Evolutionary conservation across 495 filamentous ascomycete species (phyloP), one percentile per base, ranked within the genome.

Genomic region (Aspergillus avenaceus): DNA sequence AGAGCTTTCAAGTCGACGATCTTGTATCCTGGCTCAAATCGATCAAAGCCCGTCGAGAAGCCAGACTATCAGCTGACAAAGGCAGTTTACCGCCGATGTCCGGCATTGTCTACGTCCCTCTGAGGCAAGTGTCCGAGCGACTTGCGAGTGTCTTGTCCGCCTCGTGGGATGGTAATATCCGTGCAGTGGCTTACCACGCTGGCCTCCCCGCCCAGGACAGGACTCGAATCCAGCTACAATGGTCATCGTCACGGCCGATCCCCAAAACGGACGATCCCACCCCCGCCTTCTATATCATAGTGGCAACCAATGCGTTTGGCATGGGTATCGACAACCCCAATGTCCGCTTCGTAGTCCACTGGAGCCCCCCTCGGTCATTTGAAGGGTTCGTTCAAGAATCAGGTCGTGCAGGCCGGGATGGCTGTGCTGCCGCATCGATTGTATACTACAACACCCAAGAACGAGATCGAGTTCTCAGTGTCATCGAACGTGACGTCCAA

Each of bases 271-370:
- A 45, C 2, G 36, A 53, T 16, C 38, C 40, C 11, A 18, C 41
- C 19, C 64, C 62, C 8, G 83, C 84, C 5, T 96, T 93, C 64
- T 88, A 91, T 56, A 84, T 97, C 41, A 91, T 97, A 37, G 88
- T 97, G 32, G 92, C 92, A 5, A 97, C 92, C 0, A 97, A 90
- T 3, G 92, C 92, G 0, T 97, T 97, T 53, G 92, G 92, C 6
- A 97, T 98, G 92, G 92, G 92, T 4, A 97, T 98, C 56, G 91
- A 97, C 60, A 96, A 96, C 66, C 81, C 91, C 24, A 84, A 93
- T 56, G 92, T 97, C 13, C 82, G 91, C 3, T 96, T 96, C 58
- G 90, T 97, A 2, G 80, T 95, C 3, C 92, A 97, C 64, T 97
- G 91, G 91, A 85, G 86, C 45, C 72, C 96, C 13, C 88, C 91